Evolutionary conservation across 73 alveolate species (phyloP).

Genomic region (Loxodes magnus): DNA sequence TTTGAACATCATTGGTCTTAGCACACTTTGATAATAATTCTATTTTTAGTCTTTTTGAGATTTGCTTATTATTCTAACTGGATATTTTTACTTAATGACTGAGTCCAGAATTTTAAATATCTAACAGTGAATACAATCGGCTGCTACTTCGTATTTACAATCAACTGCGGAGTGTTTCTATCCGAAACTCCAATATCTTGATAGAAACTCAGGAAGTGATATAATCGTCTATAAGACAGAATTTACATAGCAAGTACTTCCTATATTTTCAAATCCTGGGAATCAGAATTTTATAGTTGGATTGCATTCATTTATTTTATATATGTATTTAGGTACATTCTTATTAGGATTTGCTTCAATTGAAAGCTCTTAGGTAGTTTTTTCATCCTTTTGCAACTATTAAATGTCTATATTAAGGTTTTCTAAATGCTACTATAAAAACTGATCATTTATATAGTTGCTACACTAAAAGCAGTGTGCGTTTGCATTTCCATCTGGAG

Average conservation of each 20-base stretch:
- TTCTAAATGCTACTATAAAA: conserved; percentile 68
- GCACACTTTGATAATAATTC: conserved; percentile 95
- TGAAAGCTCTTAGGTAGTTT: conserved; percentile 94
- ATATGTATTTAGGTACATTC: conserved; percentile 80
- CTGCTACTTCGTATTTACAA: conserved; percentile 25
- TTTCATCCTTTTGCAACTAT: conserved; percentile 92
- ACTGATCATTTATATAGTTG: conserved; percentile 81
- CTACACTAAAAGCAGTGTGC: conserved; percentile 90
- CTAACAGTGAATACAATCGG: conserved; percentile 81
- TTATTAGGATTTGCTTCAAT: conserved; percentile 78
- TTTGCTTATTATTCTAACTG: conserved; percentile 44
- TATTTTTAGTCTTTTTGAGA: conserved; percentile 59
- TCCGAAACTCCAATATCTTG: conserved; percentile 47
- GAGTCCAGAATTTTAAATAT: conserved; percentile 84
- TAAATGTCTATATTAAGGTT: conserved; percentile 79
- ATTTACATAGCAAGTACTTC: conserved; percentile 97
- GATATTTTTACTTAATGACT: conserved; percentile 67
- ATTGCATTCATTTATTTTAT: conserved; percentile 82
- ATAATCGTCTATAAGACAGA: conserved; percentile 87
- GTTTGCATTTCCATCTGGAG: conserved; percentile 98
- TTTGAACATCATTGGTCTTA: conserved; percentile 84
- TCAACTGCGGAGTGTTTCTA: conserved; percentile 8
- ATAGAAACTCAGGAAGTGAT: conserved; percentile 78
- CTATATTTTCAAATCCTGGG: conserved; percentile 95
- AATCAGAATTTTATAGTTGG: conserved; percentile 91